Evolutionary conservation across 345 rosid species (phyloP).

Genomic region (Triadica sebifera): DNA sequence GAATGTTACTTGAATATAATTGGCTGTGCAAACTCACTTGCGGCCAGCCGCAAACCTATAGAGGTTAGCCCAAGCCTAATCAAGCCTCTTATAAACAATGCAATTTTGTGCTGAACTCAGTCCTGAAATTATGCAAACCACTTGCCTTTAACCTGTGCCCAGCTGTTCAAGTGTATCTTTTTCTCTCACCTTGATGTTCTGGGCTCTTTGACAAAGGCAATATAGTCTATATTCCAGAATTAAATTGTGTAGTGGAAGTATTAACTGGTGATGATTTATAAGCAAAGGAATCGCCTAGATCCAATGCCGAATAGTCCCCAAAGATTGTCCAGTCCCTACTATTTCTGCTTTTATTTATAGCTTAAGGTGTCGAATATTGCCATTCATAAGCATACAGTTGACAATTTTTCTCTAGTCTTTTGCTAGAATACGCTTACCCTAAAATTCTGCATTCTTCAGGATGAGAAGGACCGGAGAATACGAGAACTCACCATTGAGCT

Average conservation of each 20-base stretch:
- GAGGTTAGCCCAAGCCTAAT: too few relatives aligned
- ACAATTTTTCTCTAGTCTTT: neutral
- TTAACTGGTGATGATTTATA: neutral
- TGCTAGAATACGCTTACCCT: neutral
- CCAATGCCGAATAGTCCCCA: neutral
- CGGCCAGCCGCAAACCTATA: too few relatives aligned
- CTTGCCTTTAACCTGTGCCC: too few relatives aligned
- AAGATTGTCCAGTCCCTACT: neutral
- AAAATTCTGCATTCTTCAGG: constrained; percentile 23
- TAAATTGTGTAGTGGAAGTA: neutral
- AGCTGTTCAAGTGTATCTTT: neutral
- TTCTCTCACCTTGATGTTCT: neutral
- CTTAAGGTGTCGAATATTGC: neutral
- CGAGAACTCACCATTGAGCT: constrained; percentile 43
- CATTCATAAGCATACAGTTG: neutral
- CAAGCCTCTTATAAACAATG: neutral
- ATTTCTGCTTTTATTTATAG: neutral
- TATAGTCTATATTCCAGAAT: neutral
- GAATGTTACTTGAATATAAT: too few relatives aligned
- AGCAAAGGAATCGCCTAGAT: neutral
- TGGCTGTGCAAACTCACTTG: too few relatives aligned
- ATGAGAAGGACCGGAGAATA: constrained; percentile 49
- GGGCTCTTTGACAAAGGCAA: neutral
- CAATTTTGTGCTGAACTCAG: neutral
- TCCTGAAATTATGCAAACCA: neutral